Evolutionary conservation across 495 filamentous ascomycete species (phyloP), one percentile per base, ranked within the genome.

Genomic region (Apiosordaria backusii): DNA sequence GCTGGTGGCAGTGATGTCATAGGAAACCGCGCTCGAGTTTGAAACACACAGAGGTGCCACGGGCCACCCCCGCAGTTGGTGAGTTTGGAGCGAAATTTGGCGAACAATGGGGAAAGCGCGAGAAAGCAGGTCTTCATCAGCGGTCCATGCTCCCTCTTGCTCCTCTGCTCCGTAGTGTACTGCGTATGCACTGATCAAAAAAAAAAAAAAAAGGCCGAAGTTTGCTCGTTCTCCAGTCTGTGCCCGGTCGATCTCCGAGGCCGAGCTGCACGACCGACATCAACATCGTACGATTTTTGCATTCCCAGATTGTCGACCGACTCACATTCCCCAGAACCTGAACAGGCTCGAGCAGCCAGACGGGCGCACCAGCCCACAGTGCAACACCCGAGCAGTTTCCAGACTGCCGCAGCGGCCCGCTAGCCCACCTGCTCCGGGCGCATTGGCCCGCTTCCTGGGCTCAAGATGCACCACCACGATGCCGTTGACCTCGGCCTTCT

Each of bases 401-500:
- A 55, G 52, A 55, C 52, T 55, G 52, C 52, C n/a, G 52, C 52
- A 55, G 52, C 52, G n/a, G n/a, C 52, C 52, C n/a, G 22, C 52
- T 35, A 35, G 29, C 29, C 0, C 29, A 35, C 29, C 10, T 35
- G 29, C 35, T 13, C 35, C 35, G 35, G 35, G 35, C 35, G 5
- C 35, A 45, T 45, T 15, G 35, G 35, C 16, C 35, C 35, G 35
- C 10, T 45, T 45, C 16, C 3, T 15, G 35, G 35, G 6, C 10
- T 45, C 35, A 45, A 45, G 35, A 45, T 45, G 35, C 6, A 9
- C 35, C 9, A 13, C 35, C 16, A 2, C 16, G 9, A 7, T 45
- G 35, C 4, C 27, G 7, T 7, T 45, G 35, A 74, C 58, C 23
- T 71, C 2, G 57, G 55, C 64, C 60, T 69, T 24, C 24, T 86